Percentiles rank a stretch among this genome's conserved stretches.
These are phyloP conservation scores for Nothopassalora personata DNA, from an alignment of 2,329 filamentous ascomycete genomes.

Conservation along the genomic window DNA sequence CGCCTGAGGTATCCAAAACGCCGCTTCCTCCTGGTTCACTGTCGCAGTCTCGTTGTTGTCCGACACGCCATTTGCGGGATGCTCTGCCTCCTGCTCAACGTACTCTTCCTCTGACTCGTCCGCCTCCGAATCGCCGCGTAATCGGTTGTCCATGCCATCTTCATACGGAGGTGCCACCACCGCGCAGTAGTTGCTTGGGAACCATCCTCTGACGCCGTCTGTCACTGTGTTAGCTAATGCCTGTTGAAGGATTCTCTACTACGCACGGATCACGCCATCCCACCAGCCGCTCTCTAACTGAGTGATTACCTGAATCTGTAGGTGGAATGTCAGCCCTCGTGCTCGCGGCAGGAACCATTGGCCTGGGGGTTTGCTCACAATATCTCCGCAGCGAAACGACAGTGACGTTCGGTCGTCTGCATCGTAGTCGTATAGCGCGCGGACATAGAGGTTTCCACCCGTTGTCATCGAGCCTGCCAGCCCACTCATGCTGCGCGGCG, in stretches of 20 bases:
- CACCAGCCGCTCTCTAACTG: conserved; percentile 98
- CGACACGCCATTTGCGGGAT: conserved; percentile 39
- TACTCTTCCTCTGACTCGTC: conserved; percentile 62
- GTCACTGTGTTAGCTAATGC: not conserved
- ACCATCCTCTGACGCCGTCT: conserved; percentile 90
- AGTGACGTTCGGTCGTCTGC: conserved; percentile 74
- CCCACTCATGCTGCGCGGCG: conserved; percentile 43
- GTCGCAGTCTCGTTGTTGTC: conserved; percentile 58
- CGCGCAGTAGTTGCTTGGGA: conserved; percentile 97
- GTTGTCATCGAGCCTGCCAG: conserved; percentile 47
- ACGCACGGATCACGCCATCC: conserved; percentile 80
- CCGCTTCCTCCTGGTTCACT: conserved; percentile 69
- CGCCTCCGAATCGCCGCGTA: conserved; percentile 35
- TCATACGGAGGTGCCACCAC: conserved; percentile 74
- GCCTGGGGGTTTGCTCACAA: conserved; percentile 36
- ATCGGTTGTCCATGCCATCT: conserved; percentile 57
- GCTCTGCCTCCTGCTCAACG: conserved; percentile 49
- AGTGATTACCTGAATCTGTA: conserved; percentile 98
- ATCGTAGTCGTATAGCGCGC: conserved; percentile 95
- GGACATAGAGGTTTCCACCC: conserved; percentile 70
- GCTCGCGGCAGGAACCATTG: not conserved
- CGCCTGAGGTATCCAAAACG: conserved; percentile 98
- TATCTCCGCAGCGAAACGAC: conserved; percentile 91
- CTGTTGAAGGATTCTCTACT: not conserved
- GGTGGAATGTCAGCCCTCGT: conserved; percentile 89